phyloP scores from a whole-genome alignment of 169 alveolate genomes.

The Babesia ovis region DNA sequence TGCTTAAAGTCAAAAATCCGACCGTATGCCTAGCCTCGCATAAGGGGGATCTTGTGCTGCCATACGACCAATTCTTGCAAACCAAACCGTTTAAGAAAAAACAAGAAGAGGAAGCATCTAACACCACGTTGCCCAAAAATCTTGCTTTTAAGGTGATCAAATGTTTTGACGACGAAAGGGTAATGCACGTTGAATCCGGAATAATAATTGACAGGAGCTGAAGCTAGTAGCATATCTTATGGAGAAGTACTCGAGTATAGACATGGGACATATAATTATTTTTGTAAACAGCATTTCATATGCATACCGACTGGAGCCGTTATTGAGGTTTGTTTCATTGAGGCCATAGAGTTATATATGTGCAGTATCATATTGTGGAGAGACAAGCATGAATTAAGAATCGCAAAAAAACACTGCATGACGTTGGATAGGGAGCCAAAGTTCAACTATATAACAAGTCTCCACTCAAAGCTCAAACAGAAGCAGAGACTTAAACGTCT shows the following conservation, averaged over 20 bases:
- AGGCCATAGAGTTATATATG: neutral
- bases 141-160: constrained; percentile 38
- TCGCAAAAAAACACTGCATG: constrained; percentile 55
- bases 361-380: constrained; percentile 59
- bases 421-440: constrained; percentile 43
- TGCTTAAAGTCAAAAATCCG: constrained; percentile 50
- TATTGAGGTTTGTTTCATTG: constrained; percentile 45
- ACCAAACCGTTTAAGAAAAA: constrained; percentile 26
- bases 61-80: constrained; percentile 39
- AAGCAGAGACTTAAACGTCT: constrained; percentile 60
- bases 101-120: constrained; percentile 6
- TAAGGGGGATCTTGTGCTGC: constrained; percentile 38
- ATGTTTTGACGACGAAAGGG: constrained; percentile 55
- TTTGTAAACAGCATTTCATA: constrained; percentile 65
- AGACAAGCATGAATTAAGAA: constrained; percentile 59
- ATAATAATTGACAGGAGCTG: constrained; percentile 36
- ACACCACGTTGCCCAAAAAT: constrained; percentile 46
- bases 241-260: constrained; percentile 35
- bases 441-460: constrained; percentile 50
- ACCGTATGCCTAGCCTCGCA: constrained; percentile 47
- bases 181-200: neutral
- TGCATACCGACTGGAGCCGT: constrained; percentile 63
- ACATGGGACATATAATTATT: constrained; percentile 27
- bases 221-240: constrained; percentile 53
- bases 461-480: constrained; percentile 66